Evolutionary conservation across 331 rosid genomes (phyloP).

Genomic region (Telfairia occidentalis): DNA sequence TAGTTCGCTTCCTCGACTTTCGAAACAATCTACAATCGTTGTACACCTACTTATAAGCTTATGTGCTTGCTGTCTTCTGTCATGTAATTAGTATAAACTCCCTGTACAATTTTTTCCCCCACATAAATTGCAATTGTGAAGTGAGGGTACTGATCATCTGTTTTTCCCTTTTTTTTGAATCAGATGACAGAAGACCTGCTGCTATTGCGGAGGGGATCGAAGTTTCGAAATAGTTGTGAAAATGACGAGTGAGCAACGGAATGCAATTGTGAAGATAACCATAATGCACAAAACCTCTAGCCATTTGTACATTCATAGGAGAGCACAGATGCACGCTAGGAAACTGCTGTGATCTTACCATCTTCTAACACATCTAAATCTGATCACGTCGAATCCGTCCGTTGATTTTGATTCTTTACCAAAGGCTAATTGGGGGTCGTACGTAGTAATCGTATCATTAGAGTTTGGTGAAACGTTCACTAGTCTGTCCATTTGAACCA

Average conservation of each 20-base stretch:
- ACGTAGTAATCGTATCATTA: slow-evolving; percentile 5
- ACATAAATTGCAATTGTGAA: not conserved
- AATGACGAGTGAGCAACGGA: slow-evolving; percentile 2
- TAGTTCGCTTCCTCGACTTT: too few species aligned
- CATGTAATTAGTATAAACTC: not conserved
- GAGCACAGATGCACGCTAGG: slow-evolving; percentile 35
- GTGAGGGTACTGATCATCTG: slow-evolving; percentile 16
- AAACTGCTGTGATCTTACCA: slow-evolving; percentile 25
- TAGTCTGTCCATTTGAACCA: not conserved
- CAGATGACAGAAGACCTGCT: slow-evolving; percentile 33
- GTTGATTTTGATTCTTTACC: not conserved
- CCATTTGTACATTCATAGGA: slow-evolving; percentile 53
- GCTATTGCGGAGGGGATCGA: slow-evolving; percentile 22
- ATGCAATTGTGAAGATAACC: slow-evolving; percentile 18
- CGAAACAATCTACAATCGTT: too few species aligned
- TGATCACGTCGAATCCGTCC: not conserved
- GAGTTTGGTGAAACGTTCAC: not conserved
- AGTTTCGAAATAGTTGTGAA: slow-evolving; percentile 29
- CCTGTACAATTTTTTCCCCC: not conserved
- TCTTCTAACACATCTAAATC: slow-evolving; percentile 19
- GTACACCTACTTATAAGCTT: too few species aligned
- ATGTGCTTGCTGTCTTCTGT: not conserved
- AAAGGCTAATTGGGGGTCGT: slow-evolving; percentile 12
- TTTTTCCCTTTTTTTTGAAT: slow-evolving; percentile 10
- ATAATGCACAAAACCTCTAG: slow-evolving; percentile 20